phyloP scores from a whole-genome alignment of 768 basidiomycete genomes.

The Phlebiopsis flavidoalba region DNA sequence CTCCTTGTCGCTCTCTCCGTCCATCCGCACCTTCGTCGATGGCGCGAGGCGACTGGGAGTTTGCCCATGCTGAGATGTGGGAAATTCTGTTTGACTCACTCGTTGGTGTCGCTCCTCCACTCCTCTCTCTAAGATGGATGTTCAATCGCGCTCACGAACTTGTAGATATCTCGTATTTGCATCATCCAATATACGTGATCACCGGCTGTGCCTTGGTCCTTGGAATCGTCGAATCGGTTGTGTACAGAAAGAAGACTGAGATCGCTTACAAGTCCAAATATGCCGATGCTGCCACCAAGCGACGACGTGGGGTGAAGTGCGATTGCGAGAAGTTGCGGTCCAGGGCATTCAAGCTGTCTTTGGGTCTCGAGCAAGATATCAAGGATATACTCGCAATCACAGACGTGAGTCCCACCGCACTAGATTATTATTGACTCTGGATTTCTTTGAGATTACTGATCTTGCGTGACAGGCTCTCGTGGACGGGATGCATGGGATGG shows the following conservation, averaged over 20 bases:
- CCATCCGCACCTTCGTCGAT: constrained; percentile 37
- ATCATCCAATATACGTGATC: constrained; percentile 47
- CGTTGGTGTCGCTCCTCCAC: constrained; percentile 29
- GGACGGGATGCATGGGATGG: constrained; percentile 2
- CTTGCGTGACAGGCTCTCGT: background rate
- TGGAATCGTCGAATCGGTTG: constrained; percentile 35
- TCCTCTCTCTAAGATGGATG: background rate
- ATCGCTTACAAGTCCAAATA: constrained; percentile 8
- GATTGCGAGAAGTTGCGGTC: constrained; percentile 10
- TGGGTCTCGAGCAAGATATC: constrained; percentile 14
- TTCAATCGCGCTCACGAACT: background rate
- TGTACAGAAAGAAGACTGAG: constrained; percentile 25
- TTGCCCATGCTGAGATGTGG: constrained; percentile 46
- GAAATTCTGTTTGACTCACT: constrained; percentile 39
- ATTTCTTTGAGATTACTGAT: background rate
- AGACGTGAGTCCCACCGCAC: constrained; percentile 11
- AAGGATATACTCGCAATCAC: constrained; percentile 15
- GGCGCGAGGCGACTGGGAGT: constrained; percentile 40
- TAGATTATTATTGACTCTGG: too few relatives aligned
- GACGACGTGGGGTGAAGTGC: constrained; percentile 8
- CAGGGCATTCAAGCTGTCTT: constrained; percentile 11
- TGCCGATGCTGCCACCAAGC: background rate
- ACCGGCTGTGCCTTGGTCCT: constrained; percentile 49
- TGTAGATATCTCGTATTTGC: constrained; percentile 49
- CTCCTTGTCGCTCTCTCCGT: constrained; percentile 52